Conservation (phyloP, 139 green algal species). For the Chlamydomonas eustigma region DNA sequence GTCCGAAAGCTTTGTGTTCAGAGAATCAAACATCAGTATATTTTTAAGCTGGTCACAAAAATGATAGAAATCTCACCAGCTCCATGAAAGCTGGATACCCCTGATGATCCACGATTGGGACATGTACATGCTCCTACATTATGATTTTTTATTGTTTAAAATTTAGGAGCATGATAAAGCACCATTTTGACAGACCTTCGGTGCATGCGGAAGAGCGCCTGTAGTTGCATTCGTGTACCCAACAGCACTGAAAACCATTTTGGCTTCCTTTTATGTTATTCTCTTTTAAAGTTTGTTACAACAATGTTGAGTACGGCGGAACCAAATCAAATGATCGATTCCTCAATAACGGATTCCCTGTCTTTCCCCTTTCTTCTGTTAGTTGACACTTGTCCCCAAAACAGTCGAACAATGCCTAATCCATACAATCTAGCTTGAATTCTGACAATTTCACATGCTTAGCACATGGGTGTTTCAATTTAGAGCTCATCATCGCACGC, state of each 20-base stretch:
- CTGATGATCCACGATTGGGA: conserved; percentile 10
- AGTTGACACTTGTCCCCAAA: too few relatives aligned
- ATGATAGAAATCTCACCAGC: neutral
- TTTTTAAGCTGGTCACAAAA: neutral
- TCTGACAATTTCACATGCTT: too few relatives aligned
- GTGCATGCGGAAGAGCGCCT: neutral
- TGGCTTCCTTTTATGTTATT: too few relatives aligned
- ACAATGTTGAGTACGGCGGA: too few relatives aligned
- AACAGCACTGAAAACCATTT: conserved; percentile 10
- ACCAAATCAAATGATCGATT: too few relatives aligned
- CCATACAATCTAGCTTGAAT: too few relatives aligned
- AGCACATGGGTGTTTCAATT: too few relatives aligned
- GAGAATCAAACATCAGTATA: neutral
- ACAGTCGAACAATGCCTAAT: too few relatives aligned
- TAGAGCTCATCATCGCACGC: too few relatives aligned
- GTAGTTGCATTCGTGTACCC: conserved; percentile 12
- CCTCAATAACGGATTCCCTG: too few relatives aligned
- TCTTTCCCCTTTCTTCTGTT: too few relatives aligned
- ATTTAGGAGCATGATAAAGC: neutral
- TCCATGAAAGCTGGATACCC: neutral
- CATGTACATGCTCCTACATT: neutral
- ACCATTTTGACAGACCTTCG: neutral
- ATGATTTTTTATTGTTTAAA: neutral
- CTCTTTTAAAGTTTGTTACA: too few relatives aligned
- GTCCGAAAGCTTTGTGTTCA: conserved; percentile 11